Percentiles rank a stretch among this genome's conserved stretches.
phyloP scores from a whole-genome alignment of 78 protist genomes.

The Dictyostelium intermedium region DNA sequence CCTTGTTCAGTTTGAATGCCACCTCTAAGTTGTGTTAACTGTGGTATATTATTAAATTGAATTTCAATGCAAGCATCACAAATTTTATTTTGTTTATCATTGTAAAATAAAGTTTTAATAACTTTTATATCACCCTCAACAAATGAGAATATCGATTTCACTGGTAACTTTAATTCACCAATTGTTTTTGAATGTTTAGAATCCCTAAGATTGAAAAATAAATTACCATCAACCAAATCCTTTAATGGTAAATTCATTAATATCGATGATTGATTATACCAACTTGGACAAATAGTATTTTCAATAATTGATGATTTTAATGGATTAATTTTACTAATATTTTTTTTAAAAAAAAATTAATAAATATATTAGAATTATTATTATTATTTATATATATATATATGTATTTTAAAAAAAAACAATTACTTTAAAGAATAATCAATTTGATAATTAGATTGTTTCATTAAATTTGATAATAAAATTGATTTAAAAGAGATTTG shows the following conservation, averaged over 20 bases:
- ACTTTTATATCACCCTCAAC: slow-evolving; percentile 47
- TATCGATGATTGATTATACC: slow-evolving; percentile 31
- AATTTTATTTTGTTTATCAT: background rate
- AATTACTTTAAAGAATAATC: slow-evolving; percentile 70
- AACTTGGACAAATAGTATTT: slow-evolving; percentile 52
- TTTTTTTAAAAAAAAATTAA: background rate
- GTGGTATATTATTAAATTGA: slow-evolving; percentile 66
- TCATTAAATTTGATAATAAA: background rate
- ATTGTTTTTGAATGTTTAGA: background rate
- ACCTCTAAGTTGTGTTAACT: slow-evolving; percentile 40
- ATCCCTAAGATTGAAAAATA: slow-evolving; percentile 20
- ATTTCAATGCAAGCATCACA: slow-evolving; percentile 21
- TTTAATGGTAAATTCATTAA: slow-evolving; percentile 24
- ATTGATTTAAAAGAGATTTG: slow-evolving; percentile 2
- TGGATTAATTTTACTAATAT: slow-evolving; percentile 15
- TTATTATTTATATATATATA: background rate
- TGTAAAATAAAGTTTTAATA: background rate
- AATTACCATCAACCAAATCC: slow-evolving; percentile 36
- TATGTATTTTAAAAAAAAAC: too few species aligned
- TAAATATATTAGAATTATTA: background rate
- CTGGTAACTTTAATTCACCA: slow-evolving; percentile 23
- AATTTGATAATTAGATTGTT: background rate
- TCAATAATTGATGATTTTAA: slow-evolving; percentile 15
- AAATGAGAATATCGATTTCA: slow-evolving; percentile 61
- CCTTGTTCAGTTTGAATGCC: slow-evolving; percentile 59